Evolutionary conservation across 768 basidiomycete genomes (phyloP), one percentile per base, ranked within the genome.

Genomic region (Trametes villosa): DNA sequence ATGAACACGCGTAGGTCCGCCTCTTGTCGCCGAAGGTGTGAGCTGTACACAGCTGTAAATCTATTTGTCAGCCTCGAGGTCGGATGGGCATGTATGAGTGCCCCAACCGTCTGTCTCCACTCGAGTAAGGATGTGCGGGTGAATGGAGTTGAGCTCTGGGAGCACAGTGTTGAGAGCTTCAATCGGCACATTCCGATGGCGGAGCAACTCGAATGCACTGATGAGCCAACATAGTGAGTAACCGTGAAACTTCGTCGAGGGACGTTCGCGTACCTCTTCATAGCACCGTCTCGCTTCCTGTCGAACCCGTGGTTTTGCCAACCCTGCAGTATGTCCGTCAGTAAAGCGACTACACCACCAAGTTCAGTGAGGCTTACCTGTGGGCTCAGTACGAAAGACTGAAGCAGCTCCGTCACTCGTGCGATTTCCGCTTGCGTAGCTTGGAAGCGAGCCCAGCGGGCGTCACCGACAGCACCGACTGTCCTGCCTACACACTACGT

Each of bases 121-220:
- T 24, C 94, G 82, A 9, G 79, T 72, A 36, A 88, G 71, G 27
- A 89, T 77, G 20, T 73, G 70, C 2, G 81, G 78, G 50, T 87
- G 80, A 44, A 89, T 67, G 18, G 72, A 65, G 0, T 70, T 69
- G 0, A 96, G 76, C 42, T 72, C 80, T 15, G 85, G 89, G 44
- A 87, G 69, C 3, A 77, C 70, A 3, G 66, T 40, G 34, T 68
- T 65, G 30, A 96, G 75, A 13, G 68, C 66, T 2, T 73, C 65
- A 0, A 81, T 70, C 1, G 76, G 80, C 27, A 92, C 70, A 2
- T 77, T 75, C 2, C 85, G 85, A 68, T 86, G 82, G 17, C 84
- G 77, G 22, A 96, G 76, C 62, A 94, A 76, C 47, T 92, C 86
- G 65, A 85, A 94, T 0, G 89, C 91, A 69, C 94, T 96, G 63